Base-by-base conservation (phyloP, 306 rosid species). In the Sicyos edulis region DNA sequence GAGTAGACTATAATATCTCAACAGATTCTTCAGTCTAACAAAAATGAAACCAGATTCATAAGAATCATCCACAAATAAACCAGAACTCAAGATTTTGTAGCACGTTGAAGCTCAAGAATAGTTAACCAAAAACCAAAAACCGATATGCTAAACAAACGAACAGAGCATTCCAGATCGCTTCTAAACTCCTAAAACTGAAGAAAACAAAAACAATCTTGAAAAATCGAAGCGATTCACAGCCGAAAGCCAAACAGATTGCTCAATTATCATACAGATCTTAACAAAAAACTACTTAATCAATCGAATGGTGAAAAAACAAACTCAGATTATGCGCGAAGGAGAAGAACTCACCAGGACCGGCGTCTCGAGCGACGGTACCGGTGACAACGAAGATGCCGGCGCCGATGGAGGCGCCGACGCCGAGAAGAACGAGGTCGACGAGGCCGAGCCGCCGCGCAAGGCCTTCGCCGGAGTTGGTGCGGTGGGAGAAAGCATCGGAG, bases 341-440 rank as follows among this genome's bases (percentile, higher is more conserved):
- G n/a, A 58, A 6, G 10, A 44, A 17, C 77, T 61, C 58, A 93
- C 97, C 97, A 0, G 97, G 99, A 1, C 96, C 97, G 16, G 84
- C 76, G 56, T 88, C 97, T n/a, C 77, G 92, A 66, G 99, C 99
- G 55, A 93, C 99, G 73, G 97, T 93, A 53, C 99, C 97, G 70
- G 99, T 93, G 72, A 93, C 79, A 59, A 93, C 96, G 74, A 93
- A 93, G 22, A 91, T 91, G 2, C 99, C 97, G 29, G 97, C 95
- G n/a, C 97, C 97, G 21, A 93, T 91, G 73, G 97, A 93, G 14
- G 97, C 96, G 15, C 96, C 99, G 66, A 93, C 82, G 10, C 97
- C 95, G 61, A 93, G 81, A 58, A 93, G 96, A 13, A 93, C n/a
- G 53, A 93, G 97, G 75, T 93, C 99, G 54, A 91, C 7, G 67